Conservation (phyloP, 2,329 filamentous ascomycete genomes). For the Pseudopyricularia javanii region DNA sequence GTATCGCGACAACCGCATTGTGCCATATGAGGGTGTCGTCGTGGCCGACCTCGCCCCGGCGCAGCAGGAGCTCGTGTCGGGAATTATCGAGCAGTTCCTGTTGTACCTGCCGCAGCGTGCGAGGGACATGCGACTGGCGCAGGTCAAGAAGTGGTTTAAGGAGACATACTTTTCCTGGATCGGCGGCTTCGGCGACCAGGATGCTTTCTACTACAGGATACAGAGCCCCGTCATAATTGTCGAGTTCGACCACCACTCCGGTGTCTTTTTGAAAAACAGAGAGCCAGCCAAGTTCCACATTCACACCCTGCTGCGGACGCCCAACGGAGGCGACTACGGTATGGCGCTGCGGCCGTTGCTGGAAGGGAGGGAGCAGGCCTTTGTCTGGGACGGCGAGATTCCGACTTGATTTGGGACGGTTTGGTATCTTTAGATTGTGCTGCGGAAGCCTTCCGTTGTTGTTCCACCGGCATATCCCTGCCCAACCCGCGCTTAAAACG, state of each 20-base stretch:
- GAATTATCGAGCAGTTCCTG: slow-evolving; percentile 52
- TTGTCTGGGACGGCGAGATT: slow-evolving; percentile 25
- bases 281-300: slow-evolving; percentile 70
- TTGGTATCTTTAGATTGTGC: too few relatives aligned
- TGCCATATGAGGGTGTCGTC: slow-evolving; percentile 59
- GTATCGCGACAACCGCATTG: slow-evolving; percentile 64
- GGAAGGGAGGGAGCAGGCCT: slow-evolving; percentile 21
- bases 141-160: slow-evolving; percentile 41
- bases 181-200: slow-evolving; percentile 50
- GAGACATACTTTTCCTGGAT: slow-evolving; percentile 78
- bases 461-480: too few relatives aligned
- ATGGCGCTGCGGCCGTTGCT: slow-evolving; percentile 32
- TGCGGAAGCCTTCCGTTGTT: too few relatives aligned
- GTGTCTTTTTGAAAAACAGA: slow-evolving; percentile 62
- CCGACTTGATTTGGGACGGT: not conserved
- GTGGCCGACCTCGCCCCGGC: slow-evolving; percentile 32
- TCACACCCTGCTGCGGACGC: slow-evolving; percentile 59
- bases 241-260: slow-evolving; percentile 72
- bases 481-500: too few relatives aligned
- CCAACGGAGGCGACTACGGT: slow-evolving; percentile 69
- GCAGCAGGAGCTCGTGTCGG: slow-evolving; percentile 42
- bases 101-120: slow-evolving; percentile 52
- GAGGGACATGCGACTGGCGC: slow-evolving; percentile 38
- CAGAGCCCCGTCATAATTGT: slow-evolving; percentile 64
- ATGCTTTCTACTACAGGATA: slow-evolving; percentile 67